Base-by-base conservation (phyloP, 495 filamentous ascomycete species). In the Hyaloscypha hepaticicola region DNA sequence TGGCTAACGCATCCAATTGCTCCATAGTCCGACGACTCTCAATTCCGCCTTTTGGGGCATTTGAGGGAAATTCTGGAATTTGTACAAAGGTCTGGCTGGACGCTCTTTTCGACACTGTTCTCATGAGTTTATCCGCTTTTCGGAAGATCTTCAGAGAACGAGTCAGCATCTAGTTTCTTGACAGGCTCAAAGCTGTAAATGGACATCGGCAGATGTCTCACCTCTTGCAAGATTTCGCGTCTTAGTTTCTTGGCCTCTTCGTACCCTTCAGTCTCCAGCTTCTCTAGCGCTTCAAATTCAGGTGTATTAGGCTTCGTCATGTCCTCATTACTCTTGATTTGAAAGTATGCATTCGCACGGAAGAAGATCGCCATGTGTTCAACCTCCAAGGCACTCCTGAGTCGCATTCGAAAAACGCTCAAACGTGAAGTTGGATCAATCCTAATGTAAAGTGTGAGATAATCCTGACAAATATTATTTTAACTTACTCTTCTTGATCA, bases 301-400 rank as follows among this genome's bases (percentile, higher is more conserved):
- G 87, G 83, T 0, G 89, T 89, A 11, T 87, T 83, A 4, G 88
- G 85, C 22, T 74, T 72, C 0, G 83, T 90, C 50, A 85, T 72
- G n/a, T 81, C 76, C 31, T 82, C 73, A 58, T 93, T 83, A 0
- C 79, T 79, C 69, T 95, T 96, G 55, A 95, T 87, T 71, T 96
- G 90, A 71, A 83, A 97, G 64, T 88, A 90, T 1, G 84, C 88
- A 66, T 92, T 96, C 28, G 86, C 92, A 21, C 87, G 85, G 73
- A 96, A 97, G 74, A 96, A 98, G 0, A 84, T 79, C 48, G 88
- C 91, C 63, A 87, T 85, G 69, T 97, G 94, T 66, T 93, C 84
- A 45, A 96, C 72, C 72, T 96, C 91, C 3, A 97, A 80, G 22
- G 91, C 85, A 41, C 76, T 75, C 21, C 91, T 83, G 1, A 98